Evolutionary conservation across 2,329 filamentous ascomycete species (phyloP), one percentile per base, ranked within the genome.

Genomic region (Knufia fluminis): DNA sequence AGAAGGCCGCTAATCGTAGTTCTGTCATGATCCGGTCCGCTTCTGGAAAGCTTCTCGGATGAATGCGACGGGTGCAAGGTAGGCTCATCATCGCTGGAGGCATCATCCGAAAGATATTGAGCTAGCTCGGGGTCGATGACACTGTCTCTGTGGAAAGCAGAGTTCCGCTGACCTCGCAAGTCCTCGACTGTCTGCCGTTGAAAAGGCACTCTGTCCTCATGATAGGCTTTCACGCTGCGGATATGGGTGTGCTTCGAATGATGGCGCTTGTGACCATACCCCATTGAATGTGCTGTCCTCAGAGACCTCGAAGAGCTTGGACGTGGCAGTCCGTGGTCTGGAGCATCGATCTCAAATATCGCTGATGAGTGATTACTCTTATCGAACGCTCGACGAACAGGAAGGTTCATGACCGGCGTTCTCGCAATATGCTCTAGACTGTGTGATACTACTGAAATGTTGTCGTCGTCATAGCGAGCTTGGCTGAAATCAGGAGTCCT

Each of bases 91-190:
- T 86, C 91, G 60, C 88, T 96, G 1, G 90, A 95, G 42, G 86
- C 89, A 58, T 86, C 83, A 63, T 98, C 92, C 4, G 92, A 98
- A 75, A 98, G 85, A 67, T 94, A 98, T 28, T 88, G 86, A 3
- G 90, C 91, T 48, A 98, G 72, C 61, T 98, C 92, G 1, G 92
- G 92, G 63, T 98, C 92, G 58, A 98, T 97, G 58, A 98, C 95
- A 62, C 92, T 97, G 70, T 98, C 92, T 62, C 92, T 89, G 64
- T 98, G 92, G 59, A 98, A 97, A n/a, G 89, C 89, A 14, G 90
- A 84, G 31, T 95, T 76, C 36, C 81, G 80, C 6, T 79, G 71
- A 55, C 82, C 83, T 54, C 77, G 80, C 3, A 75, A 71, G 51
- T 89, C 83, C 46, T 94, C 80, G 16, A 75, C 71, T 9, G 81